Percentiles rank a stretch among this genome's conserved stretches.
These are phyloP conservation scores for Xylariaceae sp. DNA, from an alignment of 2,329 filamentous ascomycete species.

Conservation along the genomic window DNA sequence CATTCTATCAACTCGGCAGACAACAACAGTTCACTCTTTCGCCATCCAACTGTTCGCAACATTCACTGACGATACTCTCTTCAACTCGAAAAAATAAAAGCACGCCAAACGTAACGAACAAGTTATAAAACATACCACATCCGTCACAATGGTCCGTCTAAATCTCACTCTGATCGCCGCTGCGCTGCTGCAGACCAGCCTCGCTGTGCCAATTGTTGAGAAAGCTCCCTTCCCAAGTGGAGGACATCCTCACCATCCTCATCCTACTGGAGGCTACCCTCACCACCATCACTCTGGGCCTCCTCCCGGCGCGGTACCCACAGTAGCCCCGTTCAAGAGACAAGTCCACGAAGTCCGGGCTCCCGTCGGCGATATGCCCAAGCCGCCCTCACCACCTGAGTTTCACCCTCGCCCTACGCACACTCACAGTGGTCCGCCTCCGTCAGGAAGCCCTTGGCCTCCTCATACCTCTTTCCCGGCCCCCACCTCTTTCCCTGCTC, in stretches of 20 bases:
- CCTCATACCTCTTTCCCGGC: background rate
- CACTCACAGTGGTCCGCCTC: no score
- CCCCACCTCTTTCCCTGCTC: background rate
- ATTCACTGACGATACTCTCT: no score
- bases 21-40: constrained; percentile 1
- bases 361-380: no score
- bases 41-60: background rate
- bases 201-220: constrained; percentile 12
- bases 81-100: no score
- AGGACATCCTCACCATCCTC: background rate
- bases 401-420: no score
- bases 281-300: background rate
- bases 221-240: constrained; percentile 4
- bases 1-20: background rate
- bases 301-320: background rate
- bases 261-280: background rate
- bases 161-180: constrained; percentile 12
- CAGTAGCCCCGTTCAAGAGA: no score
- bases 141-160: constrained; percentile 15
- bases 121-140: background rate
- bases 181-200: constrained; percentile 12
- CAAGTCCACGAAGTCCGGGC: no score
- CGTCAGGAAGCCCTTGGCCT: no score
- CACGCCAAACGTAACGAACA: background rate
- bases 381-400: no score